phyloP scores from a whole-genome alignment of 129 eudicot genomes.

The Ambrosia artemisiifolia region DNA sequence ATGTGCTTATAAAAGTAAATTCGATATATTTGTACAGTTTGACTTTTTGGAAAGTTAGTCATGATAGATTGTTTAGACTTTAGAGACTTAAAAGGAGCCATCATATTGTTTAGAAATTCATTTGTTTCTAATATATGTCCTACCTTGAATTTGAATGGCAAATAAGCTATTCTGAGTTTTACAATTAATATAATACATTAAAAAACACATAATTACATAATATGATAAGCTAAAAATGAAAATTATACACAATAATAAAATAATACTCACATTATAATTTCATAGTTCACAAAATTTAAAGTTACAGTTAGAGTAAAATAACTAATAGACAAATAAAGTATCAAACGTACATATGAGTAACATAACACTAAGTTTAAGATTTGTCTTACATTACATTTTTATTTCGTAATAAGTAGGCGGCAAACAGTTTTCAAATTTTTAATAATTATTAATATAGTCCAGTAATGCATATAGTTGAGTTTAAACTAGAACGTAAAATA shows the following conservation, averaged over 20 bases:
- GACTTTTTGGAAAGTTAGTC: constrained; percentile 28
- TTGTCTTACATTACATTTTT: constrained; percentile 10
- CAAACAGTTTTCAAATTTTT: constrained; percentile 15
- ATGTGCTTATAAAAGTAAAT: background rate
- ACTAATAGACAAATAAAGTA: background rate
- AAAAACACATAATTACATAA: background rate
- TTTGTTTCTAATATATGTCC: constrained; percentile 1
- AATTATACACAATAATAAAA: background rate
- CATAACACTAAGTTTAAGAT: background rate
- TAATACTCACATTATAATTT: background rate
- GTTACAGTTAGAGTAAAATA: constrained; percentile 5
- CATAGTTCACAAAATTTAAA: background rate
- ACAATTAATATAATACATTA: background rate
- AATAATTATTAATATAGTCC: background rate
- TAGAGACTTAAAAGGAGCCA: constrained; percentile 8
- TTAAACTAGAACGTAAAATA: too few species aligned
- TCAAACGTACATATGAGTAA: background rate
- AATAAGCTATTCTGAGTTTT: background rate
- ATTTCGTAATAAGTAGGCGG: constrained; percentile 11
- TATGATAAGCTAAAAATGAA: background rate
- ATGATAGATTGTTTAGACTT: constrained; percentile 30
- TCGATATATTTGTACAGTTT: constrained; percentile 11
- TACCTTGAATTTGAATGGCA: constrained; percentile 7
- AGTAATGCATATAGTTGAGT: background rate
- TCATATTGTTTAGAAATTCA: constrained; percentile 17